Base-by-base conservation (phyloP, 257 asterid species). In the Buddleja alternifolia region DNA sequence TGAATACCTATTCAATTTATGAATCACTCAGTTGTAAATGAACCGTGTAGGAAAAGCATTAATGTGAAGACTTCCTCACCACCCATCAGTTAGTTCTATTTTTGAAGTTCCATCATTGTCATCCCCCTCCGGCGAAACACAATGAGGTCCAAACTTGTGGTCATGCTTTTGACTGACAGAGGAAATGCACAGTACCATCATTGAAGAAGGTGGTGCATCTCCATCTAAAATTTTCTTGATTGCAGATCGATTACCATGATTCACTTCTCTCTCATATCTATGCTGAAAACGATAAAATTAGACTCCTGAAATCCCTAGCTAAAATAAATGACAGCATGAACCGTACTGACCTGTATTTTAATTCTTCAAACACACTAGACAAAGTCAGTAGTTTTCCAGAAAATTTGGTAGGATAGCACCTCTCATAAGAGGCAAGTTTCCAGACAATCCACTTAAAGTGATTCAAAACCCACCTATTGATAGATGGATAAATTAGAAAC, bases 381-480 rank as follows among this genome's bases (percentile, higher is more conserved):
- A 85, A 78, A 0, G 93, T 84, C 80, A 91, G 71, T 50, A 89
- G 77, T 60, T 83, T 87, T 70, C 95, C 93, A 57, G 87, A 80
- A 65, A 89, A 84, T 75, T 78, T 87, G 69, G 75, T 77, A 47
- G 93, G 94, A 80, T 81, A 88, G 78, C 88, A 78, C 80, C 98
- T 90, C 84, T 93, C 96, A 34, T 86, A 93, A 71, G 90, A 83
- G 65, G 95, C 92, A 66, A 90, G 92, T 82, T 93, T 93, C 98
- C 98, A 90, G 48, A 93, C 84, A 75, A 93, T 86, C 96, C 95
- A 93, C 79, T 88, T 93, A 71, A 86, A 93, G 81, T 93, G 98
- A 85, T 93, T 86, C 69, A 77, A 61, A 70, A 90, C 86, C 98
- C 98, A 93, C 86, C 98, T 88, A 63, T 73, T 54, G 56, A 67